phyloP scores from a whole-genome alignment of 2,329 filamentous ascomycete genomes.

The Verticillium dahliae region DNA sequence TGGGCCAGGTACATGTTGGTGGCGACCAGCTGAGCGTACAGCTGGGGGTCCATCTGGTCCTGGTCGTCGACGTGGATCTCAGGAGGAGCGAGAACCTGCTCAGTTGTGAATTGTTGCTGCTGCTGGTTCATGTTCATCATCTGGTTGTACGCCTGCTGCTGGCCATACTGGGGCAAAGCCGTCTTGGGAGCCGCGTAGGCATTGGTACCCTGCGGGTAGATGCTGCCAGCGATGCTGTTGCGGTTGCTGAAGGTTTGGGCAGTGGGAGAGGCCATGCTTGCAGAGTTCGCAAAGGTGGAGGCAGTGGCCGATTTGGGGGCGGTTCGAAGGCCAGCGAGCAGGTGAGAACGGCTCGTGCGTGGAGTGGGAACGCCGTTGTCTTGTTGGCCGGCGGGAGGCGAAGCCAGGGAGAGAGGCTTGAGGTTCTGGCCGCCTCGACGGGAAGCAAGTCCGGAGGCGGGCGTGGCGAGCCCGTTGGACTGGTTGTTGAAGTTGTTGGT shows the following conservation, averaged over 20 bases:
- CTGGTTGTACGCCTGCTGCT: constrained; percentile 17
- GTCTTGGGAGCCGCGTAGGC: constrained; percentile 47
- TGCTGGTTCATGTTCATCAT: constrained; percentile 6
- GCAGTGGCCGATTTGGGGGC: constrained; percentile 81
- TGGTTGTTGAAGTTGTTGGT: constrained; percentile 68
- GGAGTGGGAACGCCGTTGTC: constrained; percentile 71
- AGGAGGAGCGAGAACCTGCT: constrained; percentile 82
- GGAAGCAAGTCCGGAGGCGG: constrained; percentile 75
- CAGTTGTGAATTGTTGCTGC: constrained; percentile 59
- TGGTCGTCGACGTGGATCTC: constrained; percentile 68
- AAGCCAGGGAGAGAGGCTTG: constrained; percentile 80
- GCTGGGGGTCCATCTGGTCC: constrained; percentile 73
- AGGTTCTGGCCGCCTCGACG: constrained; percentile 78
- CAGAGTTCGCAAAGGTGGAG: constrained; percentile 64
- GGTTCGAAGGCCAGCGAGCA: constrained; percentile 87
- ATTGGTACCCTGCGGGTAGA: constrained; percentile 37
- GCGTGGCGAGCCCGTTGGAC: constrained; percentile 66
- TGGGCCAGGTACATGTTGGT: constrained; percentile 90
- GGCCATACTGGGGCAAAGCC: constrained; percentile 43
- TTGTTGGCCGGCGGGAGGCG: constrained; percentile 60
- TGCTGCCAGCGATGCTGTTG: constrained; percentile 35
- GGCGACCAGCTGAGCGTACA: constrained; percentile 83
- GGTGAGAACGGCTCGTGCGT: constrained; percentile 87
- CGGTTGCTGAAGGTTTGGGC: constrained; percentile 32
- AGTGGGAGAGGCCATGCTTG: constrained; percentile 36